Conservation (phyloP, 495 filamentous ascomycete species). For the Eremomyces bilateralis region DNA sequence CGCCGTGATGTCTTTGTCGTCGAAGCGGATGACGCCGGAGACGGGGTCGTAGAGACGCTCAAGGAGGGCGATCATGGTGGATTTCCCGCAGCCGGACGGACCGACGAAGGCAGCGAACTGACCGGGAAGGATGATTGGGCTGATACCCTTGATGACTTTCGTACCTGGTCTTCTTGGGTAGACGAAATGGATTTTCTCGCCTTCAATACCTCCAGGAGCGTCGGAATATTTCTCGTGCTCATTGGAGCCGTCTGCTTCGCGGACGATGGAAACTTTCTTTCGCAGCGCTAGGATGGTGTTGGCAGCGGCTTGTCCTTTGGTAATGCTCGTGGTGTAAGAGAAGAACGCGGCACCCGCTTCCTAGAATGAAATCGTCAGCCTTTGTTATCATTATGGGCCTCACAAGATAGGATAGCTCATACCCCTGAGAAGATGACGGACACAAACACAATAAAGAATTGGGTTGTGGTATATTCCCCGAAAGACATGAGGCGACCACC, state of each 20-base stretch:
- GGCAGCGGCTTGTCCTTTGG: conserved; percentile 7
- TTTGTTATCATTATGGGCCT: no score
- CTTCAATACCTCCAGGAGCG: background rate
- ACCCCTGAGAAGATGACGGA: conserved; percentile 8
- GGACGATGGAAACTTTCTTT: conserved; percentile 2
- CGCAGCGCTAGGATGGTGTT: conserved; percentile 9
- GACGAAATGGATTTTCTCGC: background rate
- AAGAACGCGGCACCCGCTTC: conserved; percentile 10
- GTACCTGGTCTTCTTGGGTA: background rate
- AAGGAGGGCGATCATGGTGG: conserved; percentile 12
- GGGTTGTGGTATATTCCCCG: conserved; percentile 8
- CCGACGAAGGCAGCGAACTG: background rate
- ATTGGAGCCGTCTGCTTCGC: conserved; percentile 2
- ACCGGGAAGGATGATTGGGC: background rate
- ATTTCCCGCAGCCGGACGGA: conserved; percentile 12
- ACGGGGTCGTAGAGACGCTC: conserved; percentile 13
- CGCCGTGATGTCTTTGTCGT: conserved; percentile 7
- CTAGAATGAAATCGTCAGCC: no score
- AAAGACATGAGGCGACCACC: conserved; percentile 9
- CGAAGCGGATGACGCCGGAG: conserved; percentile 8
- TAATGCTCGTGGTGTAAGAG: conserved; percentile 6
- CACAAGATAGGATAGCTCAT: no score
- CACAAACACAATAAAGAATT: conserved; percentile 11
- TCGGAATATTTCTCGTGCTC: conserved; percentile 4
- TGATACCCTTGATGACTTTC: background rate